Conservation (phyloP, 441 rosid genomes). For the Manihot esculenta region DNA sequence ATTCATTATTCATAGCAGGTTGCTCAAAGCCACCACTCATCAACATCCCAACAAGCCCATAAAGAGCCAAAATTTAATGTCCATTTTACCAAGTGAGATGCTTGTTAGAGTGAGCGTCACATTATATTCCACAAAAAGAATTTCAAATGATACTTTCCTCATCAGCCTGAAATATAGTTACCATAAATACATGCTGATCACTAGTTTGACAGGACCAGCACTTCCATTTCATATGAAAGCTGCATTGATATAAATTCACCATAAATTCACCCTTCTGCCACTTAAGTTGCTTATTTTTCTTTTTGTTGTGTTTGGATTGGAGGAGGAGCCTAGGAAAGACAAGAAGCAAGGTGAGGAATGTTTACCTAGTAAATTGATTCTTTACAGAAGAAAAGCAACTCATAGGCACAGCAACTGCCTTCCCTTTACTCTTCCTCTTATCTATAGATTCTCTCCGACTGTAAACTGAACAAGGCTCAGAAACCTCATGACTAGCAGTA, state of each 20-base stretch:
- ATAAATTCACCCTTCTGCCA: background rate
- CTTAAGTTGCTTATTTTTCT: background rate
- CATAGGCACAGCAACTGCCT: constrained; percentile 13
- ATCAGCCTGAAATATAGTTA: background rate
- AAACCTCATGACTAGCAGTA: background rate
- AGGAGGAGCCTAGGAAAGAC: background rate
- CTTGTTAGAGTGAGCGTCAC: too few relatives aligned
- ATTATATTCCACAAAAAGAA: background rate
- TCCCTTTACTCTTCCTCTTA: constrained; percentile 18
- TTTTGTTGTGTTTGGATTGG: too few relatives aligned
- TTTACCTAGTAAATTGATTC: constrained; percentile 6
- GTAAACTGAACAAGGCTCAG: constrained; percentile 21
- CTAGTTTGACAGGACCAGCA: background rate
- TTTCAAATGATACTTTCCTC: background rate
- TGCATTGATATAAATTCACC: too few relatives aligned
- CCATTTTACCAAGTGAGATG: background rate
- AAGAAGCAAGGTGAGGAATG: background rate
- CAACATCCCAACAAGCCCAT: background rate
- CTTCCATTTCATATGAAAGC: background rate
- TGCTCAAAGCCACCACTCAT: background rate
- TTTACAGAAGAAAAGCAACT: constrained; percentile 15
- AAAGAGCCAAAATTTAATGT: background rate
- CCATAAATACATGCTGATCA: background rate
- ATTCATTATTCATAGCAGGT: background rate
- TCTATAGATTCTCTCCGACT: constrained; percentile 18